Evolutionary conservation across 2,329 filamentous ascomycete genomes (phyloP), one percentile per base, ranked within the genome.

Genomic region (Scedosporium minutisporum): DNA sequence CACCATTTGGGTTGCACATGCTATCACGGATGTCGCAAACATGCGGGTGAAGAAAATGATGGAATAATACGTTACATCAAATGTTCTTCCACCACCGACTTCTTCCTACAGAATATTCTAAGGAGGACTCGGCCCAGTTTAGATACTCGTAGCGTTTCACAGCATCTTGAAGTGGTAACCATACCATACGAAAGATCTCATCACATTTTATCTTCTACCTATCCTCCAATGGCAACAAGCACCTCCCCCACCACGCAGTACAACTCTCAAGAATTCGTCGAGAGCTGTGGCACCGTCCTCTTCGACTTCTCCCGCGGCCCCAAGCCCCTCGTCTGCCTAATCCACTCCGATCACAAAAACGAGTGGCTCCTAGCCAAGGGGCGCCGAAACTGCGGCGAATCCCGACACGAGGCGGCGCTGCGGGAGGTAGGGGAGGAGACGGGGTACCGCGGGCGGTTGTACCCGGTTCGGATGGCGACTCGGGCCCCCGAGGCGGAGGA

Each of bases 291-390:
- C 16, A 53, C 64, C 3, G 29, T 68, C 14, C 57, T 66, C 6
- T 68, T 66, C n/a, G 59, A 66, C n/a, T 62, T 66, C n/a, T 58
- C 63, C 44, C 44, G 18, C 3, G 7, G 14, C 4, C 10, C 58
- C 16, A 14, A 10, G 18, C 46, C 42, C 6, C 42, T 58, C 27
- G 65, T 66, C 33, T 67, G 66, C n/a, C 57, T 68, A 4, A 53
- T 66, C 42, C 64, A 62, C 29, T 58, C 46, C 29, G 21, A 57
- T 6, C 9, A 58, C 6, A 48, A 10, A 6, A 46, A 57, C 25
- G 57, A 65, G 57, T 67, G 65, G 62, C 63, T 66, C 10, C 62
- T 67, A 4, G 62, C 66, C 58, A 68, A 68, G 38, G 63, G 64
- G 10, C 66, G 67, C 12, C 63, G 63, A 6, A 65, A 65, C 55